Evolutionary conservation across 148 eudicot species (phyloP), one percentile per base, ranked within the genome.

Genomic region (Vaccinium myrtillus): DNA sequence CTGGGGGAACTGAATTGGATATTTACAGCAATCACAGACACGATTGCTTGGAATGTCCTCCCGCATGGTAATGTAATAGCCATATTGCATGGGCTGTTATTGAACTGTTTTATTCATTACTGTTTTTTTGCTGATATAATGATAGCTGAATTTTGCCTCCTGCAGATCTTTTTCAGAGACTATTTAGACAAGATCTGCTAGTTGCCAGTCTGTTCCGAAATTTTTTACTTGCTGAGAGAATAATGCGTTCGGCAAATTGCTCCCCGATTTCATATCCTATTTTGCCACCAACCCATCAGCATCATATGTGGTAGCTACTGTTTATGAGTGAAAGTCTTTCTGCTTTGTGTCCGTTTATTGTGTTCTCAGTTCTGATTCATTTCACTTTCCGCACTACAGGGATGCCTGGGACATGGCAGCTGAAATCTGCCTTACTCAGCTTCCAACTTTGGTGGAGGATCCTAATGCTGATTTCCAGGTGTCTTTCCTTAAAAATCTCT

Each of bases 391-490:
- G 49, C 82, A 85, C 53, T 25, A 9, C 82, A 95, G 98, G 98
- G 98, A 97, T 89, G 98, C 99, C 16, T 95, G 99, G 98, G 99
- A 97, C 89, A 95, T 97, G 99, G 99, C 99, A 79, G 98, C 99
- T 85, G 99, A 97, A 92, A 92, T 95, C 77, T 97, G 99, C 88
- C 96, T 97, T 83, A 93, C 98, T 87, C 98, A 97, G 86, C 98
- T 97, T 86, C 96, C 98, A 49, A 87, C 90, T 85, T 87, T 97
- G 69, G 82, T 97, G 71, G 92, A 91, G 84, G 96, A 97, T 74
- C 96, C 96, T 77, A 93, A 86, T 87, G 96, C 95, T 15, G 96
- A 94, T 84, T 97, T 95, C 86, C 98, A 94, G 99, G 99, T 96
- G 73, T 76, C 83, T 73, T 51, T n/a, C 39, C 27, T 56, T 27